phyloP scores from a whole-genome alignment of 805 yeast species.

The Zygotorulaspora chibaensis region DNA sequence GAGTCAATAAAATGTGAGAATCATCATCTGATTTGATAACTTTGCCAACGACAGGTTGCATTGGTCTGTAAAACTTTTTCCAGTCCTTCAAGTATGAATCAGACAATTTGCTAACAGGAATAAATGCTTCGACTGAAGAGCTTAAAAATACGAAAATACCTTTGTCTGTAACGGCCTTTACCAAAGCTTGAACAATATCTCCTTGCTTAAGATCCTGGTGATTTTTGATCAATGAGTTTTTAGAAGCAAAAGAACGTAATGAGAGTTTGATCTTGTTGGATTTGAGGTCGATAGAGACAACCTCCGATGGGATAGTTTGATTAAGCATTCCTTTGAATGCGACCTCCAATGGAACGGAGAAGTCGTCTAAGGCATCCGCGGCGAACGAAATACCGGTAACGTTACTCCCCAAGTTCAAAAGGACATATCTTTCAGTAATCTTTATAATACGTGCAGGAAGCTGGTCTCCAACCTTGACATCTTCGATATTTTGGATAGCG shows the following conservation, averaged over 20 bases:
- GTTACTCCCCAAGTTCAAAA: slow-evolving; percentile 64
- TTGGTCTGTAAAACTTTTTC: slow-evolving; percentile 68
- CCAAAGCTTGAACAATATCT: slow-evolving; percentile 74
- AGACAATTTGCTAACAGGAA: slow-evolving; percentile 73
- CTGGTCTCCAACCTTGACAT: slow-evolving; percentile 49
- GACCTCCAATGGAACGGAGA: slow-evolving; percentile 47
- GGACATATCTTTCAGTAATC: slow-evolving; percentile 54
- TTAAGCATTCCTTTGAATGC: slow-evolving; percentile 42
- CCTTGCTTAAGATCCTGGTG: slow-evolving; percentile 59
- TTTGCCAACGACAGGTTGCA: slow-evolving; percentile 73
- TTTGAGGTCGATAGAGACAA: slow-evolving; percentile 36
- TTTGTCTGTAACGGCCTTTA: slow-evolving; percentile 65
- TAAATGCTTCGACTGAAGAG: slow-evolving; percentile 67
- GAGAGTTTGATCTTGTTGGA: slow-evolving; percentile 58
- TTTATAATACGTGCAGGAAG: slow-evolving; percentile 61
- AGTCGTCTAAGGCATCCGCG: slow-evolving; percentile 75
- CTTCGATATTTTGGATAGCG: slow-evolving; percentile 40
- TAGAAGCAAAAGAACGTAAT: slow-evolving; percentile 48
- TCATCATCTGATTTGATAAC: slow-evolving; percentile 59
- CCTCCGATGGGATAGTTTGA: slow-evolving; percentile 54
- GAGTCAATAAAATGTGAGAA: slow-evolving; percentile 65
- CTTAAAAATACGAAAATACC: slow-evolving; percentile 80
- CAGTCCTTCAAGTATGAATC: slow-evolving; percentile 82
- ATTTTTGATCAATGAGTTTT: slow-evolving; percentile 47
- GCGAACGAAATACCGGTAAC: slow-evolving; percentile 55